Evolutionary conservation across 2,329 filamentous ascomycete genomes (phyloP).

Genomic region (Trichoderma koningiopsis): DNA sequence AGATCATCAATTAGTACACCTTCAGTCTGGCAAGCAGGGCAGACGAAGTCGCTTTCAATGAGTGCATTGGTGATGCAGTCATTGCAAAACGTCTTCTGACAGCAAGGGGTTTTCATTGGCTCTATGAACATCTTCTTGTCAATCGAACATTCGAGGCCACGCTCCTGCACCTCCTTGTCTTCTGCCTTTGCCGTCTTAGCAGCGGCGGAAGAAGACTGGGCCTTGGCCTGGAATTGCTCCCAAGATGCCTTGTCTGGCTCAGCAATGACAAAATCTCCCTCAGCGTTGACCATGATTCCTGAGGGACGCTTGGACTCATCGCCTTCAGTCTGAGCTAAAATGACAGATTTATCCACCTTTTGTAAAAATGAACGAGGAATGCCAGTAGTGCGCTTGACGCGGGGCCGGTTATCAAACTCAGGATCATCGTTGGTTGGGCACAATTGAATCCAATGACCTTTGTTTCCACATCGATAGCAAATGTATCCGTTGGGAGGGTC

Average conservation of each 20-base stretch:
- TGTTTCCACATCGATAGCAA: conserved; percentile 94
- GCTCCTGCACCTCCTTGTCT: conserved; percentile 85
- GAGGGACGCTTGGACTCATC: conserved; percentile 83
- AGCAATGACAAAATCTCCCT: conserved; percentile 96
- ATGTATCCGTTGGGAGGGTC: conserved; percentile 92
- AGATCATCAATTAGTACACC: conserved; percentile 93
- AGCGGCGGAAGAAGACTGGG: conserved; percentile 81
- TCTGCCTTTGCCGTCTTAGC: conserved; percentile 70
- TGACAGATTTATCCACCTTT: conserved; percentile 87
- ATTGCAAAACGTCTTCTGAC: conserved; percentile 97
- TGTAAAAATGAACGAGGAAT: conserved; percentile 95
- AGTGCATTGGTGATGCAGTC: conserved; percentile 99
- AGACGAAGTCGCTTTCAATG: conserved; percentile 97
- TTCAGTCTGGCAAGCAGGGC: conserved; percentile 87
- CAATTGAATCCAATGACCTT: conserved; percentile 98
- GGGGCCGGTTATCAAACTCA: conserved; percentile 88
- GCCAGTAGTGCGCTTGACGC: conserved; percentile 94
- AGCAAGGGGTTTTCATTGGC: conserved; percentile 98
- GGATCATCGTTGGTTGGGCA: conserved; percentile 99
- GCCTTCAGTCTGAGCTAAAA: conserved; percentile 71
- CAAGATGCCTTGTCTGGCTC: conserved; percentile 94
- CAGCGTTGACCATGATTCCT: conserved; percentile 95
- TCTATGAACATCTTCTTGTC: conserved; percentile 98
- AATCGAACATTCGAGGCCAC: conserved; percentile 88
- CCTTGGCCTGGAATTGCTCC: conserved; percentile 95